phyloP scores from a whole-genome alignment of 2,329 filamentous ascomycete genomes.

The Periconia sp. region DNA sequence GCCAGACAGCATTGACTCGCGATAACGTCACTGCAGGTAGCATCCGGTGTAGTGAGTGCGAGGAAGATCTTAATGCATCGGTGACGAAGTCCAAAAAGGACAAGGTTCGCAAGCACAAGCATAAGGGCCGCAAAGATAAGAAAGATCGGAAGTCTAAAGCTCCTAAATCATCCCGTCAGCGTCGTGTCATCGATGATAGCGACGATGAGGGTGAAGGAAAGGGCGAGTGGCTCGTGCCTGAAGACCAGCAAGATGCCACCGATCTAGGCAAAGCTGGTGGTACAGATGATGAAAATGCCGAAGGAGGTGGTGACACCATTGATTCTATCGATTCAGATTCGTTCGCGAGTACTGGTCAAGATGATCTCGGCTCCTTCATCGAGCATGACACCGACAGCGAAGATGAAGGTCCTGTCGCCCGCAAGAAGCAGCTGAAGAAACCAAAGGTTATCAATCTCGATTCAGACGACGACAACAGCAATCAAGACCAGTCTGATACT shows the following conservation, averaged over 20 bases:
- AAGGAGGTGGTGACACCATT: slow-evolving; percentile 83
- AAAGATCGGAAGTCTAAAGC: slow-evolving; percentile 51
- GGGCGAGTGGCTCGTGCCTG: slow-evolving; percentile 80
- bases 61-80: slow-evolving; percentile 70
- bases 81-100: slow-evolving; percentile 52
- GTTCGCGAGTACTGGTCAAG: slow-evolving; percentile 64
- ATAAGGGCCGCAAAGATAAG: slow-evolving; percentile 40
- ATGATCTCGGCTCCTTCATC: slow-evolving; percentile 40
- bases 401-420: slow-evolving; percentile 43
- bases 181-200: slow-evolving; percentile 64
- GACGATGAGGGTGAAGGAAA: slow-evolving; percentile 72
- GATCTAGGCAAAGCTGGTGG: slow-evolving; percentile 81
- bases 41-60: slow-evolving; percentile 75
- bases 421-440: slow-evolving; percentile 34
- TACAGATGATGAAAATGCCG: slow-evolving; percentile 84
- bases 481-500: slow-evolving; percentile 27
- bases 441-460: slow-evolving; percentile 63
- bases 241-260: slow-evolving; percentile 65
- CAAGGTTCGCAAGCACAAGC: slow-evolving; percentile 53
- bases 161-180: slow-evolving; percentile 33
- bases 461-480: slow-evolving; percentile 49
- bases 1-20: slow-evolving; percentile 70
- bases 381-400: slow-evolving; percentile 45
- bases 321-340: slow-evolving; percentile 73
- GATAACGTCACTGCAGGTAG: slow-evolving; percentile 60